These are phyloP conservation scores for Ophiocordyceps camponoti-floridani DNA, from an alignment of 2,329 filamentous ascomycete genomes.

Conservation along the genomic window DNA sequence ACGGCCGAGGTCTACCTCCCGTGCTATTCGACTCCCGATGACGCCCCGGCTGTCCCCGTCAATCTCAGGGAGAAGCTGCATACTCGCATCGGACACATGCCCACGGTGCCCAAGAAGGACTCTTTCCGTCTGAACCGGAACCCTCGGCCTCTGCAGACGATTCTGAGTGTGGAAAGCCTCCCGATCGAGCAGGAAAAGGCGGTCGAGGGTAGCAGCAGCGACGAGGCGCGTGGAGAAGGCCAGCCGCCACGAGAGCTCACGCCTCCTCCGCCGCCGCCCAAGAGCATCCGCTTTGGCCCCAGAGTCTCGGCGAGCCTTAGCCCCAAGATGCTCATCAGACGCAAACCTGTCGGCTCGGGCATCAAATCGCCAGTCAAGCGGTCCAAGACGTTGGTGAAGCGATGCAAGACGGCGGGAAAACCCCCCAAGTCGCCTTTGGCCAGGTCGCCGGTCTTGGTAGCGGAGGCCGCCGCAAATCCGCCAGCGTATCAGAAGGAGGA, in stretches of 20 bases:
- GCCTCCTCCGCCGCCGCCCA: neutral
- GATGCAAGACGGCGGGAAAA: neutral
- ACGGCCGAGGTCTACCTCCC: constrained; percentile 1
- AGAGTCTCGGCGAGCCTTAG: constrained; percentile 1
- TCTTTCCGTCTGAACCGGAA: constrained; percentile 21
- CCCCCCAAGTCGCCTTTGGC: neutral
- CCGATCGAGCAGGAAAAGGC: neutral
- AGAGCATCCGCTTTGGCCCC: neutral
- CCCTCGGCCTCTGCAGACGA: constrained; percentile 29
- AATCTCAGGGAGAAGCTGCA: constrained; percentile 17
- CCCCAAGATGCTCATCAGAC: constrained; percentile 2
- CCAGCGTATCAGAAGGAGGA: neutral
- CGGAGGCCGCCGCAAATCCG: neutral
- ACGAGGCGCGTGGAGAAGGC: neutral
- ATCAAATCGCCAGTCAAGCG: neutral
- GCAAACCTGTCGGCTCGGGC: neutral
- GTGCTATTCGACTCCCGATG: constrained; percentile 3
- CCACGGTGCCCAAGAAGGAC: constrained; percentile 17
- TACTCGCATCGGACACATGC: constrained; percentile 15
- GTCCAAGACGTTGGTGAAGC: too few species aligned
- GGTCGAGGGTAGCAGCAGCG: neutral
- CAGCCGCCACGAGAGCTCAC: neutral
- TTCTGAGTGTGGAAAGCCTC: constrained; percentile 29
- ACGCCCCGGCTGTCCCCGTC: constrained; percentile 17
- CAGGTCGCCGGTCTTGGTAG: neutral